These are phyloP conservation scores for Mikania micrantha DNA, from an alignment of 129 eudicot species.

Conservation along the genomic window DNA sequence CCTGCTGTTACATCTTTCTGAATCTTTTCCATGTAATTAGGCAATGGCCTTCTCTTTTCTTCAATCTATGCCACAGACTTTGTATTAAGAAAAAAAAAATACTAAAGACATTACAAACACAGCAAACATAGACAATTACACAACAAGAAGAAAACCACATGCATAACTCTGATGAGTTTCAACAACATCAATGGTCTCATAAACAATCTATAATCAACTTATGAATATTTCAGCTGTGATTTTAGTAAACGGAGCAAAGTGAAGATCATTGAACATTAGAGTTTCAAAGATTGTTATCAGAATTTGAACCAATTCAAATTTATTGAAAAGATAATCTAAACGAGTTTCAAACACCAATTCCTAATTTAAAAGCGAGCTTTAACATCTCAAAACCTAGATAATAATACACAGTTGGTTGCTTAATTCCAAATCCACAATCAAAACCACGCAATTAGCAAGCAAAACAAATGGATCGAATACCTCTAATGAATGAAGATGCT, in stretches of 20 bases:
- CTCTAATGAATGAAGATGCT: conserved; percentile 73
- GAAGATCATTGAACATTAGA: background rate
- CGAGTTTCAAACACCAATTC: background rate
- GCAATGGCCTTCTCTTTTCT: conserved; percentile 58
- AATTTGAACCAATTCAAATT: background rate
- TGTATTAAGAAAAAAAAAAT: conserved; percentile 9
- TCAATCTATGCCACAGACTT: conserved; percentile 45
- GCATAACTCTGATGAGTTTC: background rate
- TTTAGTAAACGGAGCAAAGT: background rate
- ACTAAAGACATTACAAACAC: background rate
- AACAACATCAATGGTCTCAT: background rate
- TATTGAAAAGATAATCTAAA: background rate
- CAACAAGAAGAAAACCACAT: background rate
- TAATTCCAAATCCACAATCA: background rate
- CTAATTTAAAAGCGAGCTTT: background rate
- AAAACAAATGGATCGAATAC: conserved; percentile 16
- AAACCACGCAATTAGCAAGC: background rate
- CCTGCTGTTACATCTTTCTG: conserved; percentile 52
- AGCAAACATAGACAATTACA: background rate
- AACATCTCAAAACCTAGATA: background rate
- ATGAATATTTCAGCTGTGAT: background rate
- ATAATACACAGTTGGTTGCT: background rate
- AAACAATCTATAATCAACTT: background rate
- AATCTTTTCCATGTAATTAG: conserved; percentile 66
- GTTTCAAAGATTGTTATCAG: background rate